Percentiles rank a stretch among this genome's conserved stretches.
phyloP scores from a whole-genome alignment of 2,329 filamentous ascomycete species.

The Phyllosticta ampelicida region DNA sequence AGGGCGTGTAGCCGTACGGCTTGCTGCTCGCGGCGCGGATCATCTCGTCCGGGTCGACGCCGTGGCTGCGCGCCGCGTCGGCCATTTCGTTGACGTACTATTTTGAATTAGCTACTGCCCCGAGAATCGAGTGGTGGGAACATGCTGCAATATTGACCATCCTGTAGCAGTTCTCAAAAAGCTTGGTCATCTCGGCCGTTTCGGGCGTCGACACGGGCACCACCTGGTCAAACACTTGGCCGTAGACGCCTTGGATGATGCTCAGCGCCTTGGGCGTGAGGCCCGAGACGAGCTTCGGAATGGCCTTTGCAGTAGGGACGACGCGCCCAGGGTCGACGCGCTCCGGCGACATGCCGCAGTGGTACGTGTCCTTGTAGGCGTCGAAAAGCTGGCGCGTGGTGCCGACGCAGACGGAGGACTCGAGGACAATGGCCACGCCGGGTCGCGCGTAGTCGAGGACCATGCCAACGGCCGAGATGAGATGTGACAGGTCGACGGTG shows the following conservation, averaged over 20 bases:
- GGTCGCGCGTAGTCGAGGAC: constrained; percentile 33
- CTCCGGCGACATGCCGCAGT: constrained; percentile 9
- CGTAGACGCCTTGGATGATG: constrained; percentile 37
- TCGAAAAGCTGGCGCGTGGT: constrained; percentile 41
- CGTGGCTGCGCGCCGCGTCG: constrained; percentile 37
- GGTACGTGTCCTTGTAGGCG: not conserved
- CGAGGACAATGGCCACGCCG: constrained; percentile 41
- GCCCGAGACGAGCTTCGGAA: constrained; percentile 46
- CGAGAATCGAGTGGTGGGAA: no score
- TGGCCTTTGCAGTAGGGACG: constrained; percentile 26
- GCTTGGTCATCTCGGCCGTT: constrained; percentile 48
- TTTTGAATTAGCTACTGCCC: no score
- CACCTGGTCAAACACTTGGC: constrained; percentile 37
- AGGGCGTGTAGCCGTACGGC: constrained; percentile 41
- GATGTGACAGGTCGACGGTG: constrained; percentile 38
- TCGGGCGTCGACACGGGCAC: constrained; percentile 42
- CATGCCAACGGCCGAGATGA: constrained; percentile 34
- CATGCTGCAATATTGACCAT: constrained; percentile 40
- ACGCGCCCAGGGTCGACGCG: constrained; percentile 43
- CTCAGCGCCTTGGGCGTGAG: constrained; percentile 37
- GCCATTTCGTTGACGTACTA: constrained; percentile 46
- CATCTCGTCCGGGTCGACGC: constrained; percentile 43
- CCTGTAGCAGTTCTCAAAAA: constrained; percentile 49
- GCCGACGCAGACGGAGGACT: constrained; percentile 45
- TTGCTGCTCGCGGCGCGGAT: constrained; percentile 38